Evolutionary conservation across 257 asterid genomes (phyloP), one percentile per base, ranked within the genome.

Genomic region (Linderniella brevidens): DNA sequence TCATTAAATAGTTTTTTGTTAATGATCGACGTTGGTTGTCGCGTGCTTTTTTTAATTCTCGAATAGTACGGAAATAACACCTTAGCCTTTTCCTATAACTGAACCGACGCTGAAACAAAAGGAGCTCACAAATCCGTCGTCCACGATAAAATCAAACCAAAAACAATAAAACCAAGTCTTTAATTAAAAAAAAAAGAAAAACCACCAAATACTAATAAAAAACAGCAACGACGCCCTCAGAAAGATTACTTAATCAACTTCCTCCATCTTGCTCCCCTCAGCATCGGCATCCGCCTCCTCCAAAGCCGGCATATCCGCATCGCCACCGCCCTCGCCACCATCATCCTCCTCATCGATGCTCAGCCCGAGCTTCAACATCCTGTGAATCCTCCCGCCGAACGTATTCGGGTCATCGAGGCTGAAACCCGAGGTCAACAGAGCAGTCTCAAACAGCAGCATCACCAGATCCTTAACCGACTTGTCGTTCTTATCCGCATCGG

Each of bases 201-300:
- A 6, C 6, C 3, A 3, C 6, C 6, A 25, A 25, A 25, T 25
- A 25, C 3, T n/a, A 25, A 25, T 25, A 25, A 25, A 3, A 25
- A 25, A 25, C 32, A 25, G 6, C 3, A 25, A 6, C 32, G 32
- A 3, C 32, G 4, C 32, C 6, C 32, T 25, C 32, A 25, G 32
- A 25, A 25, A 25, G 32, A 25, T 42, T n/a, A n/a, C 40, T 74
- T 74, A 78, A 36, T 78, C 83, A 0, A 78, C 83, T 38, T 78
- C 88, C 60, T 78, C 84, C 90, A 78, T 78, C 76, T 78, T 78
- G 69, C 80, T 71, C 17, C 80, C 88, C 20, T 71, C 86, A 0
- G 76, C 81, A 62, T 77, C 87, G 37, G 64, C 82, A 17, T 68
- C 83, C 0, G 63, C 77, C 4, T 78, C 84, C 65, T 74, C 90